Base-by-base conservation (phyloP, 1,284 basidiomycete genomes). In the Thecaphora thlaspeos region DNA sequence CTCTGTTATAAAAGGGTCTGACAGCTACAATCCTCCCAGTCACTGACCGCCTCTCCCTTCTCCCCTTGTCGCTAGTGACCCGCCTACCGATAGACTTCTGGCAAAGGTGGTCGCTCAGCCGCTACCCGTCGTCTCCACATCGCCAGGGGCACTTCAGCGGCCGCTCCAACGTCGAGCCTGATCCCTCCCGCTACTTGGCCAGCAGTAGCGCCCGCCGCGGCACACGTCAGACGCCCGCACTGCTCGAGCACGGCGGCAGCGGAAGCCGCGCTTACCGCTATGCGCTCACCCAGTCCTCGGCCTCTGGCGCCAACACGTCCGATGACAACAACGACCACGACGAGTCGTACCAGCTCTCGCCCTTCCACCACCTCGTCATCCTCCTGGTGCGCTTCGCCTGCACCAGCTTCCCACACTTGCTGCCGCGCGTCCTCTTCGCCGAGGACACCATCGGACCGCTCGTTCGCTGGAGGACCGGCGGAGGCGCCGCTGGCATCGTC, bases 391-490 rank as follows among this genome's bases (percentile, higher is more conserved):
- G 67, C n/a, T 74, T 74, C 46, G 70, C 70, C 4, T 77, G 68
- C 53, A 49, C 48, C 32, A 69, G 62, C 54, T 72, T 76, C 40
- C 75, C 75, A 2, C 73, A 68, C 41, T 61, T 76, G 8, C 48
- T 76, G 2, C 74, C 75, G 1, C 61, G 75, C 22, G 64, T 77
- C 18, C 55, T 73, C 4, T 70, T 77, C 32, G 69, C 74, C 18
- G 63, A 73, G 39, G 71, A 75, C 51, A 75, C 75, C n/a, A 73
- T 70, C 26, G 71, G 67, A 12, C 73, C 73, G 0, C 56, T 77
- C 11, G 69, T 77, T 9, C 56, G 68, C 26, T 77, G 75, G 75
- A 57, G 72, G 37, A 74, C 72, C 15, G 75, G 75, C 24, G 72
- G 75, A 5, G 71, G 59, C 4, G 61, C 66, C 3, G 61, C 61